A percentile compares a stretch with the other conserved stretches of the same genome.
These are phyloP conservation scores for Malassezia caprae DNA, from an alignment of 1,284 basidiomycete genomes.

Conservation along the genomic window DNA sequence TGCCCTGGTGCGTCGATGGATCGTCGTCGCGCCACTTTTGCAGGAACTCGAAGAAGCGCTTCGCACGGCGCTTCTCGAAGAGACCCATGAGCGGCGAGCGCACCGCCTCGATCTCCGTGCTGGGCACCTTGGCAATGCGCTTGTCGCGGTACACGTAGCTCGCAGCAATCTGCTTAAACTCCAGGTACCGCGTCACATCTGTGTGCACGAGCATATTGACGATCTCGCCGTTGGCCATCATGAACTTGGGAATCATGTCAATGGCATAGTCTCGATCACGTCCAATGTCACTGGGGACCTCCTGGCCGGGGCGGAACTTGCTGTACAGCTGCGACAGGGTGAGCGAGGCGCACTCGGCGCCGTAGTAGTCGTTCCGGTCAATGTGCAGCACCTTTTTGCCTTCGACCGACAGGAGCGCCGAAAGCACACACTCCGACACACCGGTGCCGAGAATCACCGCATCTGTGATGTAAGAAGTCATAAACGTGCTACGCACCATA, in stretches of 20 bases:
- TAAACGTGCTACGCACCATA: conserved; percentile 23
- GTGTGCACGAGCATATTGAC: conserved; percentile 98
- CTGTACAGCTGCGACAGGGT: conserved; percentile 97
- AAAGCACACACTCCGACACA: conserved; percentile 93
- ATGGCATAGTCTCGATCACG: conserved; percentile 47
- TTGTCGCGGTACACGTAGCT: conserved; percentile 96
- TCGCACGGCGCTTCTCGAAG: conserved; percentile 94
- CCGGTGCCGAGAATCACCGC: conserved; percentile 63
- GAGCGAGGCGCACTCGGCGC: conserved; percentile 90
- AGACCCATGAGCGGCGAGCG: conserved; percentile 90
- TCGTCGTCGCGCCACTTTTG: conserved; percentile 92
- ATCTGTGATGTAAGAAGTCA: conserved; percentile 16
- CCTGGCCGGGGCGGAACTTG: conserved; percentile 63
- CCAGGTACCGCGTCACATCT: conserved; percentile 95
- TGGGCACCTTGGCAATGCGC: conserved; percentile 92
- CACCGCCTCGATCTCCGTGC: conserved; percentile 94
- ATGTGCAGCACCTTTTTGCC: conserved; percentile 99
- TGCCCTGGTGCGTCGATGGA: conserved; percentile 74
- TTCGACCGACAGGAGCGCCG: conserved; percentile 75
- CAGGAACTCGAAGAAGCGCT: conserved; percentile 97
- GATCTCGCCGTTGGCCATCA: conserved; percentile 95
- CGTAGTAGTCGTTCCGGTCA: conserved; percentile 98
- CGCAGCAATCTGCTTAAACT: conserved; percentile 99
- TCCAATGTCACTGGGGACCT: conserved; percentile 53
- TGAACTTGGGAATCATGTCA: conserved; percentile 52